Conservation (phyloP, 2,329 filamentous ascomycete genomes). For the Beauveria pseudobassiana region DNA sequence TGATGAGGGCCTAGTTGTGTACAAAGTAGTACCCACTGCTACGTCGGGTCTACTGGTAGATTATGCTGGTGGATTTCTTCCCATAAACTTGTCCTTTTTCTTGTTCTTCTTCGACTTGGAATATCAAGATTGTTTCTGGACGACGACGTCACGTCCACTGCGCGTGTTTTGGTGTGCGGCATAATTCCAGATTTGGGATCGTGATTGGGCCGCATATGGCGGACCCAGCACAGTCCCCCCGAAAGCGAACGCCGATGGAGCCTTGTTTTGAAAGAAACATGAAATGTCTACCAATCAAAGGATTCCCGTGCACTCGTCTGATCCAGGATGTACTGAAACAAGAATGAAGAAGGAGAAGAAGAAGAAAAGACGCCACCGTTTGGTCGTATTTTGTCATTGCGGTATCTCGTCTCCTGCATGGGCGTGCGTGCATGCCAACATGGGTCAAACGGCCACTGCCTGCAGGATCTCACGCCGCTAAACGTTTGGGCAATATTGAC, state of each 20-base stretch:
- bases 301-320: not conserved
- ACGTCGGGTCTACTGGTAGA: too few species aligned
- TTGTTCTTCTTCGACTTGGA: not conserved
- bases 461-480: constrained; percentile 4
- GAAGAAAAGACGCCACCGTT: not conserved
- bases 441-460: not conserved
- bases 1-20: too few species aligned
- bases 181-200: not conserved
- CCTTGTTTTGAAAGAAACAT: too few species aligned
- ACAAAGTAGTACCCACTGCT: too few species aligned
- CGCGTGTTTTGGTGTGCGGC: not conserved
- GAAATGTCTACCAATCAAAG: not conserved
- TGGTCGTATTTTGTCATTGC: not conserved
- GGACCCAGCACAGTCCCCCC: not conserved
- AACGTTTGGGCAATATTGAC: constrained; percentile 2
- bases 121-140: constrained; percentile 6
- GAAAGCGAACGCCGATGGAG: too few species aligned
- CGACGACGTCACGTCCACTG: not conserved
- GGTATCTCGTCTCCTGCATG: not conserved
- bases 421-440: not conserved
- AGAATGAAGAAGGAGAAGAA: too few species aligned
- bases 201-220: not conserved
- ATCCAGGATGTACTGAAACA: not conserved
- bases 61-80: too few species aligned
- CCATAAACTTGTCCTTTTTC: not conserved